Evolutionary conservation across 192 early-diverging fungal genomes (phyloP), one percentile per base, ranked within the genome.

Genomic region (Phlyctochytrium bullatum): DNA sequence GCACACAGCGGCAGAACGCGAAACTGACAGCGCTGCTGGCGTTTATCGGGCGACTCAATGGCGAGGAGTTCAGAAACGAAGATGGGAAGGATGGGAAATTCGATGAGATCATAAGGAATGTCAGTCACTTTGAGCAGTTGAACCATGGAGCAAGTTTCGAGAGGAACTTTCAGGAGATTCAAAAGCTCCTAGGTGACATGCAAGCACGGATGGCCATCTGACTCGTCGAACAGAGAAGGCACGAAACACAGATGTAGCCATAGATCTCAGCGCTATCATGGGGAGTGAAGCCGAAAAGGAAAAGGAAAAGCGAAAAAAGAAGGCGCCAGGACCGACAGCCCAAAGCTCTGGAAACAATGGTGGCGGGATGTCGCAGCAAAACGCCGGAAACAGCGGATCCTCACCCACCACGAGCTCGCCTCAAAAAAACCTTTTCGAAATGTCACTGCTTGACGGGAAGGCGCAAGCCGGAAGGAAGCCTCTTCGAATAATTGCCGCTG

Each of bases 401-500:
- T n/a, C 12, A 50, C 12, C 40, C 40, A 50, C 12, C 40, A 50
- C 27, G 54, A 20, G 14, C 20, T 25, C 54, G 54, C 27, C 16
- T 25, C 27, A 47, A 14, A 57, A 57, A 25, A 57, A 57, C 27
- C 54, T 57, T 10, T 57, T 57, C 25, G 54, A 57, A 25, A 57
- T 57, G 27, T 25, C 54, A 6, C 4, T 25, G 54, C 10, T 28
- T 34, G 31, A 16, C 6, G 68, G 54, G 16, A 35, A 34, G 14
- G 47, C 36, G 16, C 66, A 77, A 27, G 78, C 68, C 17, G 79
- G 83, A 10, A 62, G 83, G 47, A 85, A 82, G 65, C 83, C 83
- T 0, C 69, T 85, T 1, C 69, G 81, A 17, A 62, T 78, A 6
- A 85, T 85, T 52, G 74, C 63, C n/a, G 71, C 67, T 25, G 83